Base-by-base conservation (phyloP, 768 basidiomycete genomes). In the Mrakia frigida region DNA sequence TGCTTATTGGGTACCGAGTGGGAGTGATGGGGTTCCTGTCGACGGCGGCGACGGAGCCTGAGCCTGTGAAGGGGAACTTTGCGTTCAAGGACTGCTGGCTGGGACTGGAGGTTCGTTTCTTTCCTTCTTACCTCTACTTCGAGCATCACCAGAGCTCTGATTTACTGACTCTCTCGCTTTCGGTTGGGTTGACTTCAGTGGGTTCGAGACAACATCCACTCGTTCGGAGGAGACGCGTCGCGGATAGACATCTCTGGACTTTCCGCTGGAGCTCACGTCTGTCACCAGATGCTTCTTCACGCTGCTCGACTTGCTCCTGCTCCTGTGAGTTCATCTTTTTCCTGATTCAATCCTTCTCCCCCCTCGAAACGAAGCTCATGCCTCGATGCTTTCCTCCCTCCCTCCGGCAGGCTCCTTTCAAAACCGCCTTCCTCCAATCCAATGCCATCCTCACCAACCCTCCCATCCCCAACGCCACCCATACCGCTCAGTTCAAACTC, bases 61-160 rank as follows among this genome's bases (percentile, higher is more conserved):
- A 83, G 59, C 46, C 46, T 16, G 81, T 92, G 65, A 84, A 85
- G 23, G 91, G 92, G 3, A 93, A 92, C 80, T 92, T 89, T 81
- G 91, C 91, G 0, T 92, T 92, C 85, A 92, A 92, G 82, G 91
- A 92, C 80, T 90, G 91, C 80, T 92, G 91, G 91, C 80, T 90
- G 28, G 91, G 89, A 0, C 80, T 92, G n/a, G 84, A 87, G 56
- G 56, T 56, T 28, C 56, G 56, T 56, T 18, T 18, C 23, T 11
- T 53, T 53, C 11, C 56, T 28, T 56, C 56, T 56, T 25, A n/a
- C 56, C 16, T 41, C 6, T 41, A 6, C 39, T 14, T 50, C 18
- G 16, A 50, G 5, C 25, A 25, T 56, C 56, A n/a, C n/a, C n/a
- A 25, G 10, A n/a, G 56, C 25, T 7, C 1, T 2, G n/a, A n/a